A percentile compares a stretch with the other conserved stretches of the same genome.
Conservation (phyloP, 805 yeast species). For the Yarrowia osloensis region DNA sequence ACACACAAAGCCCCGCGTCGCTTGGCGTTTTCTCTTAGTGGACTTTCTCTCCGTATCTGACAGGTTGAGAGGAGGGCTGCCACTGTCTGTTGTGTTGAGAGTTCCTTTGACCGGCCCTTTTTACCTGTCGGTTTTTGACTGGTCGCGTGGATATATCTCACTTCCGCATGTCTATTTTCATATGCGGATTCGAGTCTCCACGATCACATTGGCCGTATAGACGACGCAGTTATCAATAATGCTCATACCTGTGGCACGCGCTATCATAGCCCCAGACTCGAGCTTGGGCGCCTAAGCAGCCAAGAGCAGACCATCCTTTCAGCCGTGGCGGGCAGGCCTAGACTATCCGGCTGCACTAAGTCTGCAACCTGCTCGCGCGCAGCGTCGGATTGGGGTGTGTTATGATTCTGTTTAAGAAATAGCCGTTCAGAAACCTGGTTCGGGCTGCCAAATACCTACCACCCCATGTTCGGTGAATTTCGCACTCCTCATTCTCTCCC, state of each 20-base stretch:
- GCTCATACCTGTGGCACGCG: not conserved
- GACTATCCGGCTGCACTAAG: not conserved
- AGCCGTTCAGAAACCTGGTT: no score
- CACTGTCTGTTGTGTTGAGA: not conserved
- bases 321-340: not conserved
- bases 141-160: not conserved
- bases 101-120: no score
- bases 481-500: not conserved
- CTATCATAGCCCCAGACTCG: not conserved
- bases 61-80: not conserved
- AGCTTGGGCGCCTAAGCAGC: not conserved
- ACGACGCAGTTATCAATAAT: no score
- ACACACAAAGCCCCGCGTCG: not conserved
- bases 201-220: not conserved
- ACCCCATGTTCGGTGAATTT: not conserved
- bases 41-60: not conserved
- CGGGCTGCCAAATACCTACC: not conserved
- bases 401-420: no score
- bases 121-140: no score
- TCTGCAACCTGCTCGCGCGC: not conserved
- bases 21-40: not conserved
- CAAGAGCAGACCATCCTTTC: conserved; percentile 3
- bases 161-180: no score
- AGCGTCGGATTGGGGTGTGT: not conserved
- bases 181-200: no score